Conservation (phyloP, 1,284 basidiomycete genomes). For the Nidula niveotomentosa region DNA sequence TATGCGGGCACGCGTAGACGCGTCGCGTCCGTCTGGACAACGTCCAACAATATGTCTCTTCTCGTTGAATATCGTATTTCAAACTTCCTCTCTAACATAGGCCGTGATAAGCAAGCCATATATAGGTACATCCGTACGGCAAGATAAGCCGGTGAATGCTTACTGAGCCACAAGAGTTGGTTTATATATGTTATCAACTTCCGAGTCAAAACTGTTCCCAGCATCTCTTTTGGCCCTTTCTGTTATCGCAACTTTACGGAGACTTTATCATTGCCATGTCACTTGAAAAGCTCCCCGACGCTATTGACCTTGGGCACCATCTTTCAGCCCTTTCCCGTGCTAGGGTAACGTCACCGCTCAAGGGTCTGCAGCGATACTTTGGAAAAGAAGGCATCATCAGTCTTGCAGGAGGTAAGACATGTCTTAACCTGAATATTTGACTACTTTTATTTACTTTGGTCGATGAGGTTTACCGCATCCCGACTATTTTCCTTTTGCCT, state of each 20-base stretch:
- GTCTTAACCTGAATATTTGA: neutral
- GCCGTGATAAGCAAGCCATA: no score
- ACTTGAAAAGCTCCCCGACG: conserved; percentile 34
- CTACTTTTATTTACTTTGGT: neutral
- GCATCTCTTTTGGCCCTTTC: no score
- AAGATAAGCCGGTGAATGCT: no score
- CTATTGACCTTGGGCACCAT: conserved; percentile 45
- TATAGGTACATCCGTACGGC: no score
- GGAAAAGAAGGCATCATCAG: conserved; percentile 48
- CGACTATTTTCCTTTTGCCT: conserved; percentile 63
- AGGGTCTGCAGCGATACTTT: conserved; percentile 58
- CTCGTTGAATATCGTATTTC: neutral
- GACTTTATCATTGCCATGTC: neutral
- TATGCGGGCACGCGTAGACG: neutral
- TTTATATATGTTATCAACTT: no score
- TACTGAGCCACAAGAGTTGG: no score
- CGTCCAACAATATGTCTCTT: neutral
- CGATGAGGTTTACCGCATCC: conserved; percentile 56
- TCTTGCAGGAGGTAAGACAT: conserved; percentile 55
- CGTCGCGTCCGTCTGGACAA: neutral
- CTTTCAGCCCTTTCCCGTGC: conserved; percentile 46
- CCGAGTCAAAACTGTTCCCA: no score
- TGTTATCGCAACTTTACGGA: no score
- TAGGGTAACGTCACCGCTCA: conserved; percentile 59
- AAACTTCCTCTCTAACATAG: no score